Evolutionary conservation across 1,139 yeast species (phyloP), one percentile per base, ranked within the genome.

Genomic region (Yamadazyma membranifaciens): DNA sequence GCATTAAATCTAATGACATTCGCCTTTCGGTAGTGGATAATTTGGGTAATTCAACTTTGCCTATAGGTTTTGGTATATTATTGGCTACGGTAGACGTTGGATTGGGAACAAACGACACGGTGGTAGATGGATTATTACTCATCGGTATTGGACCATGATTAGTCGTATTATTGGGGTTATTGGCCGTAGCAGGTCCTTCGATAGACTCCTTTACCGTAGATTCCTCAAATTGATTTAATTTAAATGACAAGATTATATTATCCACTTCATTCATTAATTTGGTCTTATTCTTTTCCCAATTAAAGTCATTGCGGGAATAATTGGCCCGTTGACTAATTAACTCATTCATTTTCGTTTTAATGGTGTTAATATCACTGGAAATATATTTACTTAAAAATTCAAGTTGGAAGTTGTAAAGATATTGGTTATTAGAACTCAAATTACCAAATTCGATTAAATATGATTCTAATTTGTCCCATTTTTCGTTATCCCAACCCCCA

Each of bases 1-100:
- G 59, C 55, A 65, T 62, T 35, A 66, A 51, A 20, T 63, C 69
- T n/a, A 67, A 46, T 1, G 73, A 65, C 48, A 57, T 48, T 34
- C 69, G 45, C 31, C 69, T 48, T 40, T 62, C 59, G 7, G 48
- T 51, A 25, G 45, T 54, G 4, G 63, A 55, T 36, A 58, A 43
- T 30, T 45, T 47, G 3, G 67, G 65, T 46, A 60, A 43, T 22
- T 43, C 53, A n/a, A 27, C 13, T 37, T 43, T 42, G 26, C 34
- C 5, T 14, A 14, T 9, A 12, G 17, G 27, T 24, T 27, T 24
- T 5, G 3, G 20, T 17, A 13, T 11, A 15, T 6, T 16, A 10
- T 4, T 5, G 25, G 17, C 6, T 12, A 26, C 6, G 9, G 27
- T 13, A 4, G 34, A 20, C 4, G n/a, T 20, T 27, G 25, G 11